Percentiles rank a stretch among this genome's conserved stretches.
Conservation (phyloP, 495 filamentous ascomycete genomes). For the Aspergillus olivimuriae region DNA sequence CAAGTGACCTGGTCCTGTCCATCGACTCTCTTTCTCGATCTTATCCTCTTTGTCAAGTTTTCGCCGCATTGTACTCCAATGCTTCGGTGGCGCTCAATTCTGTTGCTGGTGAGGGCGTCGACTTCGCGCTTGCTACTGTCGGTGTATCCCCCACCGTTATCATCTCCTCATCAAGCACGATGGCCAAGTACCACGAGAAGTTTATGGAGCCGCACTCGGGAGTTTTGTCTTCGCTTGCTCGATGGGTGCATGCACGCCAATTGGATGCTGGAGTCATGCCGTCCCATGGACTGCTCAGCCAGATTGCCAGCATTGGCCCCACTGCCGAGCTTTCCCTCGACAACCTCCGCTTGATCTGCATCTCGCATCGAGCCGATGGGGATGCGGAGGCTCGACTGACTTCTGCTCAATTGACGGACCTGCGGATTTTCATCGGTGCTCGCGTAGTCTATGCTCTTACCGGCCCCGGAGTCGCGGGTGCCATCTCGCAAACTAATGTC, state of each 20-base stretch:
- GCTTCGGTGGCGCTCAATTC: constrained; percentile 85
- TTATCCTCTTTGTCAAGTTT: constrained; percentile 72
- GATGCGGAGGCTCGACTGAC: constrained; percentile 42
- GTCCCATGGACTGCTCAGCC: constrained; percentile 35
- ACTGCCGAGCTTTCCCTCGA: constrained; percentile 58
- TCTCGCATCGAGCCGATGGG: constrained; percentile 33
- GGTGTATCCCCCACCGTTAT: constrained; percentile 77
- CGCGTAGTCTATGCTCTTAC: constrained; percentile 82
- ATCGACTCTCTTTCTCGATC: constrained; percentile 73
- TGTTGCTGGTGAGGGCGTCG: constrained; percentile 62
- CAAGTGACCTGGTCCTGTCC: constrained; percentile 79
- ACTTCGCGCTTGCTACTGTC: constrained; percentile 64
- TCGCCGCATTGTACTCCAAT: constrained; percentile 78
- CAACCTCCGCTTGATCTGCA: constrained; percentile 56
- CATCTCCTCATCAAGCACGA: constrained; percentile 68
- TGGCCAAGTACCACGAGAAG: constrained; percentile 57
- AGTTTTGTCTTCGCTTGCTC: constrained; percentile 49
- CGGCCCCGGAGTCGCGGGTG: constrained; percentile 74
- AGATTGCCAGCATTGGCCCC: constrained; percentile 50
- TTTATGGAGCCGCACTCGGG: constrained; percentile 45
- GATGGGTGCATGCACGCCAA: constrained; percentile 61
- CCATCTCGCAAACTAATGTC: constrained; percentile 73
- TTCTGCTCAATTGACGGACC: constrained; percentile 63
- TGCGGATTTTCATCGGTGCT: constrained; percentile 72
- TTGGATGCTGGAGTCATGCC: constrained; percentile 66